Percentiles rank a stretch among this genome's conserved stretches.
These are phyloP conservation scores for Liquidambar formosana DNA, from an alignment of 164 flowering plant genomes.

Conservation along the genomic window DNA sequence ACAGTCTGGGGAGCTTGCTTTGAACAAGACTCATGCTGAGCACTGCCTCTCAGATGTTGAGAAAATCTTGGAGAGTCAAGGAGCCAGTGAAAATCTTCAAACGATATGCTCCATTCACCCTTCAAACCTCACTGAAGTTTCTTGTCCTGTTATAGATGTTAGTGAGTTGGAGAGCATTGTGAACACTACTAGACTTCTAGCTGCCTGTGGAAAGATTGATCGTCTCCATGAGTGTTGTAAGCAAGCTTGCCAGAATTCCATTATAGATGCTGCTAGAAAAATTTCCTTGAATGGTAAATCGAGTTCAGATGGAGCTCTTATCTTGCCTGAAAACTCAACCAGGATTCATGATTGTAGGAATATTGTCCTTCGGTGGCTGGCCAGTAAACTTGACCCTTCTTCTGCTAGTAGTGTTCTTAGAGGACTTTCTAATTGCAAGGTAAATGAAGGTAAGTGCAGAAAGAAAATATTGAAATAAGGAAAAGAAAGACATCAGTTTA, in stretches of 20 bases:
- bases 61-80: conserved; percentile 55
- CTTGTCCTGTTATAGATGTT: conserved; percentile 64
- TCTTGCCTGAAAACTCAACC: conserved; percentile 30
- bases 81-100: conserved; percentile 53
- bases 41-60: conserved; percentile 71
- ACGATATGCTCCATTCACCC: conserved; percentile 55
- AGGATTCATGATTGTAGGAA: conserved; percentile 52
- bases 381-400: conserved; percentile 58
- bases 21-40: conserved; percentile 47
- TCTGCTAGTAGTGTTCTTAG: conserved; percentile 61
- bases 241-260: conserved; percentile 63
- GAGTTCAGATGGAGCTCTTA: conserved; percentile 12
- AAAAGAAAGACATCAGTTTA: too few species aligned
- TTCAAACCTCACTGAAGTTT: conserved; percentile 58
- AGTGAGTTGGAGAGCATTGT: conserved; percentile 58
- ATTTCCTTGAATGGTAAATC: conserved; percentile 34
- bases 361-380: conserved; percentile 66
- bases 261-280: conserved; percentile 57
- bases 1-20: conserved; percentile 45
- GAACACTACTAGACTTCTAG: conserved; percentile 50
- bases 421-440: conserved; percentile 67
- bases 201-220: conserved; percentile 63
- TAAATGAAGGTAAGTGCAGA: conserved; percentile 54
- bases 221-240: conserved; percentile 69
- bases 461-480: too few species aligned